Conservation (phyloP, 768 basidiomycete genomes). For the Leucosporidium creatinivorum region DNA sequence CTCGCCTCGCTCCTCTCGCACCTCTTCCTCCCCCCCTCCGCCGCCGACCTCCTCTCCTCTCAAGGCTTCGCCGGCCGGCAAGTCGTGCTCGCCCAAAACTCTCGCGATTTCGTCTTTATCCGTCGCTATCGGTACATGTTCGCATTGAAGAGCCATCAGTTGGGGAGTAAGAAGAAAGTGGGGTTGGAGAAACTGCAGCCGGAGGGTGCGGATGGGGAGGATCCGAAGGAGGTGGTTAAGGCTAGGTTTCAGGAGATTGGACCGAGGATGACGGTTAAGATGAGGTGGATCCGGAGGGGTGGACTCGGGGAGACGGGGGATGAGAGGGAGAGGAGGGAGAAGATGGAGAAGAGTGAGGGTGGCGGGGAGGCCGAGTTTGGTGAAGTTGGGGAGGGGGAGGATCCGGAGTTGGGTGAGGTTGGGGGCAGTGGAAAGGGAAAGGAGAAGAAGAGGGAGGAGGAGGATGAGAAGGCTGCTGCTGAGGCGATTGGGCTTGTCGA, state of each 20-base stretch:
- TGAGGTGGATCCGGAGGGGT: conserved; percentile 82
- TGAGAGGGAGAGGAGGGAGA: conserved; percentile 52
- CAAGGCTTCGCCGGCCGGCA: conserved; percentile 76
- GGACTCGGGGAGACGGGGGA: conserved; percentile 57
- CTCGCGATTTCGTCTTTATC: conserved; percentile 97
- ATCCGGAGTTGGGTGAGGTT: background rate
- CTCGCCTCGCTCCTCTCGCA: conserved; percentile 95
- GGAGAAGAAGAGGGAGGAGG: conserved; percentile 16
- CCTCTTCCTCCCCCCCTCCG: conserved; percentile 77
- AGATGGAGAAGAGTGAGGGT: conserved; percentile 36
- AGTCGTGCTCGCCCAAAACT: conserved; percentile 94
- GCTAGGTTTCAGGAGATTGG: conserved; percentile 95
- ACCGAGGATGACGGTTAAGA: conserved; percentile 89
- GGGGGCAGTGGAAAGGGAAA: background rate
- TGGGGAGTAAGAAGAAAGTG: conserved; percentile 24
- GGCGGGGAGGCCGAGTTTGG: conserved; percentile 38
- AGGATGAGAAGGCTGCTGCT: conserved; percentile 22
- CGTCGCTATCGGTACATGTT: conserved; percentile 70
- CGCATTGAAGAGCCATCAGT: conserved; percentile 19
- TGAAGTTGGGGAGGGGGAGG: conserved; percentile 34
- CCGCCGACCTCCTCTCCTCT: conserved; percentile 47
- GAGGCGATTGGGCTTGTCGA: conserved; percentile 35
- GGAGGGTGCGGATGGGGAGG: conserved; percentile 44
- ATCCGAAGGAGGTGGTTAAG: conserved; percentile 82
- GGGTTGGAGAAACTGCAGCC: conserved; percentile 11